Evolutionary conservation across 208 protist species (phyloP).

Genomic region (Novymonas esmeraldas): DNA sequence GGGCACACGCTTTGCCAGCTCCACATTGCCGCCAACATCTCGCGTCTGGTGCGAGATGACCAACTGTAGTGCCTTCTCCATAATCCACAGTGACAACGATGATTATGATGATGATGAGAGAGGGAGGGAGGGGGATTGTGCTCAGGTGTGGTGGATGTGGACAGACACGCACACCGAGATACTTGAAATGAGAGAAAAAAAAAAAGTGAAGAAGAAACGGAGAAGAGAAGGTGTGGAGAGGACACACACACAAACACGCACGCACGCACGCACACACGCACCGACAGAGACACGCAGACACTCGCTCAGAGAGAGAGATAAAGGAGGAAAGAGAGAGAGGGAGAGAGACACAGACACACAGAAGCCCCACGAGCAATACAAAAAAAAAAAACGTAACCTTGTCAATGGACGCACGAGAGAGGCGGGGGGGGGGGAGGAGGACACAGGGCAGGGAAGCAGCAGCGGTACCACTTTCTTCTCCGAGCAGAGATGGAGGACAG

Average conservation of each 20-base stretch:
- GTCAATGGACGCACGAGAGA: too few relatives aligned
- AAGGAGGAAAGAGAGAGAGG: slow-evolving; percentile 5
- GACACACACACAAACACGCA: background rate
- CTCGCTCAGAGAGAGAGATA: background rate
- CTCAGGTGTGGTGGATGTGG: background rate
- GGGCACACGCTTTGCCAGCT: background rate
- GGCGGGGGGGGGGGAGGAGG: too few relatives aligned
- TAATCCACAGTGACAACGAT: slow-evolving; percentile 1
- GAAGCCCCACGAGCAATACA: background rate
- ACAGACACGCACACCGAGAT: background rate
- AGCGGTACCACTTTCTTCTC: too few relatives aligned
- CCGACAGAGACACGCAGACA: too few relatives aligned
- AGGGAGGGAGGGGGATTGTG: background rate
- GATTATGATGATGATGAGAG: background rate
- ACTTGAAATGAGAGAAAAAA: background rate
- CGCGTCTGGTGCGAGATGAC: slow-evolving; percentile 8
- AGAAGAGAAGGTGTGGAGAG: background rate
- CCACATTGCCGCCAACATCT: background rate
- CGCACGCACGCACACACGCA: too few relatives aligned
- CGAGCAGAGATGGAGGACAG: too few relatives aligned
- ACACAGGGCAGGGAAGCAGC: too few relatives aligned
- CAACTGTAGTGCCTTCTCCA: slow-evolving; percentile 16
- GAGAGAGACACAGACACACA: background rate
- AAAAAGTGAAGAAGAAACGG: slow-evolving; percentile 1
- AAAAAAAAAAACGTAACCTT: slow-evolving; percentile 3